Evolutionary conservation across 208 protist species (phyloP).

Genomic region (Acanthamoeba rhysodes): DNA sequence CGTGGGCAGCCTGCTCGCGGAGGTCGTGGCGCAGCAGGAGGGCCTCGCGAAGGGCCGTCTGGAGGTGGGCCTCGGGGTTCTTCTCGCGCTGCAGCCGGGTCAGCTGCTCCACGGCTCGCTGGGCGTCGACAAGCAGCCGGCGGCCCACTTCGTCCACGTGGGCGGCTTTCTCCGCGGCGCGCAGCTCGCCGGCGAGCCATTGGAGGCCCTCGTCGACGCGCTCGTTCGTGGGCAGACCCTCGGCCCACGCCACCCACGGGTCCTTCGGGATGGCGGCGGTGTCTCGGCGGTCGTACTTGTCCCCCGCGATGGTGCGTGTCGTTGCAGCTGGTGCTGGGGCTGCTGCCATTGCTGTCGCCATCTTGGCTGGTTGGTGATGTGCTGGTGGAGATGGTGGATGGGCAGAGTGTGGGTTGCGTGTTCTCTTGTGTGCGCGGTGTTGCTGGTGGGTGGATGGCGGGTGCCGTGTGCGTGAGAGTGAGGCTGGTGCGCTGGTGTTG

Average conservation of each 20-base stretch:
- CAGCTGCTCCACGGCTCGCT: background rate
- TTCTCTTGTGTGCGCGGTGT: too few relatives aligned
- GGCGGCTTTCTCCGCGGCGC: background rate
- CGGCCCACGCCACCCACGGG: background rate
- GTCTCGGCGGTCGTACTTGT: background rate
- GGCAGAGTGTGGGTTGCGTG: too few relatives aligned
- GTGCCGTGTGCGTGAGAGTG: too few relatives aligned
- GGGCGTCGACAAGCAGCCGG: background rate
- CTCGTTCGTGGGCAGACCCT: background rate
- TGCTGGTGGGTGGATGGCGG: too few relatives aligned
- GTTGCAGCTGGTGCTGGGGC: too few relatives aligned
- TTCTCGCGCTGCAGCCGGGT: background rate
- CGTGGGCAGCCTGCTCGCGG: too few relatives aligned
- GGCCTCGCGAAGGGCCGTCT: constrained; percentile 3
- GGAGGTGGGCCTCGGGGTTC: background rate
- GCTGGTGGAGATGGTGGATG: too few relatives aligned
- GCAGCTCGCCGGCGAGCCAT: background rate
- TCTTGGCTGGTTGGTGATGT: too few relatives aligned
- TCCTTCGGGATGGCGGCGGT: background rate
- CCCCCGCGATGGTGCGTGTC: too few relatives aligned
- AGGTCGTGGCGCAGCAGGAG: constrained; percentile 15
- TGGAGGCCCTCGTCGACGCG: background rate
- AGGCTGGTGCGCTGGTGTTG: too few relatives aligned
- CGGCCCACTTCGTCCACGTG: background rate
- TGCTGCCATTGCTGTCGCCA: too few relatives aligned